These are phyloP conservation scores for Nematodospora valgi DNA, from an alignment of 805 yeast genomes.

Conservation along the genomic window DNA sequence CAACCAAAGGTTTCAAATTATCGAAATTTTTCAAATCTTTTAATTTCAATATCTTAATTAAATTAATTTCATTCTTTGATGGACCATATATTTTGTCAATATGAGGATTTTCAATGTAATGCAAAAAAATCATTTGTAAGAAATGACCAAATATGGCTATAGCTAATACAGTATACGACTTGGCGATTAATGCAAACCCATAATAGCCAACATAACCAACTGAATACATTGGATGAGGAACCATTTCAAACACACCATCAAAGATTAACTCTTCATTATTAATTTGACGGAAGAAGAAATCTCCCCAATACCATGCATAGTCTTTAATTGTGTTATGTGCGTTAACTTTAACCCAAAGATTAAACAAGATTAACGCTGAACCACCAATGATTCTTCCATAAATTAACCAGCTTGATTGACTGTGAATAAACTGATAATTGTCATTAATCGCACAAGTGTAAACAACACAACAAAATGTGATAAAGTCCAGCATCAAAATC, in stretches of 20 bases:
- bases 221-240: slow-evolving; percentile 92
- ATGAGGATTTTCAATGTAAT: slow-evolving; percentile 80
- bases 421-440: slow-evolving; percentile 32
- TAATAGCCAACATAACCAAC: slow-evolving; percentile 86
- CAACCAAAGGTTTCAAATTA: slow-evolving; percentile 50
- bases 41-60: slow-evolving; percentile 39
- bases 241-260: slow-evolving; percentile 86
- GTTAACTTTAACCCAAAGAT: slow-evolving; percentile 80
- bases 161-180: slow-evolving; percentile 64
- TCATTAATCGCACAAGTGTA: slow-evolving; percentile 41
- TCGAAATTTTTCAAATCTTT: slow-evolving; percentile 45
- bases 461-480: slow-evolving; percentile 68
- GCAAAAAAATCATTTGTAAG: slow-evolving; percentile 70
- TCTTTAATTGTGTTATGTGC: slow-evolving; percentile 88
- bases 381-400: slow-evolving; percentile 57
- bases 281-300: slow-evolving; percentile 74
- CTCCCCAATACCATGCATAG: slow-evolving; percentile 96
- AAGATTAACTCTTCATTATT: slow-evolving; percentile 65
- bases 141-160: slow-evolving; percentile 76
- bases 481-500: slow-evolving; percentile 80
- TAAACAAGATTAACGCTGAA: slow-evolving; percentile 59
- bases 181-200: slow-evolving; percentile 75
- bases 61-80: slow-evolving; percentile 34
- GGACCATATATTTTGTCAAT: slow-evolving; percentile 75
- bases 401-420: slow-evolving; percentile 43